phyloP scores from a whole-genome alignment of 192 early-diverging fungal genomes.

The Gigaspora rosea region DNA sequence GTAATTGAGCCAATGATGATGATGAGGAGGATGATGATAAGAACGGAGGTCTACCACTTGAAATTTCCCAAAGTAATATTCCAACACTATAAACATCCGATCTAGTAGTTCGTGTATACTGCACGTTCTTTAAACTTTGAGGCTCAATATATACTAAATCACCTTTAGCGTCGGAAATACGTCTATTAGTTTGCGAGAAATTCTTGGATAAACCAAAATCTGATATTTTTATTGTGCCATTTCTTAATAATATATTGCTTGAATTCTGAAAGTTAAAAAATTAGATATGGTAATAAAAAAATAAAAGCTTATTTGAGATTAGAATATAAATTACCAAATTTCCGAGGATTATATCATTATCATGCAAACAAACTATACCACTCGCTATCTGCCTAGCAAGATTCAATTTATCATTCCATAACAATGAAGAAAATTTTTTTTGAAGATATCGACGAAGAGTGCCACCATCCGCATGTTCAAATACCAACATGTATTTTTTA shows the following conservation, averaged over 20 bases:
- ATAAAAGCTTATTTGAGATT: neutral
- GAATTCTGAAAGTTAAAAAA: neutral
- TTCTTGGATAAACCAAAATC: conserved; percentile 7
- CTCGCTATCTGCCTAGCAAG: conserved; percentile 6
- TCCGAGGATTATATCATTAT: neutral
- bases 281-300: neutral
- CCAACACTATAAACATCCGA: conserved; percentile 21
- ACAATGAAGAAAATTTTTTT: neutral
- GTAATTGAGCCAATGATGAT: neutral
- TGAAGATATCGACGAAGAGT: conserved; percentile 1
- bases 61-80: conserved; percentile 17
- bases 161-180: neutral
- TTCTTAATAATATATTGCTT: conserved; percentile 3
- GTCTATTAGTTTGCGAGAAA: neutral
- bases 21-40: neutral
- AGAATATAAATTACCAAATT: neutral
- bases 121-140: neutral
- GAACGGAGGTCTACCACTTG: conserved; percentile 11
- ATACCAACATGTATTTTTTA: neutral
- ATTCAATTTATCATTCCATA: conserved; percentile 14
- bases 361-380: conserved; percentile 10
- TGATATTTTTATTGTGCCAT: conserved; percentile 6
- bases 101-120: neutral
- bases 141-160: neutral
- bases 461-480: conserved; percentile 9